phyloP scores from a whole-genome alignment of 352 stramenopile genomes.

The Globisporangium emineosum region DNA sequence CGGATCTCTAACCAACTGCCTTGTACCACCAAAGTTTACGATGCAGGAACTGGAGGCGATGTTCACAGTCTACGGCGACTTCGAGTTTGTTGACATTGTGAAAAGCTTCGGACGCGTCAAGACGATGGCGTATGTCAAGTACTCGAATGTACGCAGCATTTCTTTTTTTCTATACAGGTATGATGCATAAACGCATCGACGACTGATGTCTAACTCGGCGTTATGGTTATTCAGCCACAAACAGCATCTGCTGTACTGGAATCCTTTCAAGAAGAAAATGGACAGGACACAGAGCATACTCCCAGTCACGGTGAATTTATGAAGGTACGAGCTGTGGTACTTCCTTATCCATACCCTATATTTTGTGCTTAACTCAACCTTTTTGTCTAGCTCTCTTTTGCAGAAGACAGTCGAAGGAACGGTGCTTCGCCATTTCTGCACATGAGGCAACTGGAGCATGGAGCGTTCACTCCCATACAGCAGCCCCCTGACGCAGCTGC shows the following conservation, averaged over 20 bases:
- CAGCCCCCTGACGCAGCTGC: not conserved
- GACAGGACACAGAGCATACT: slow-evolving; percentile 24
- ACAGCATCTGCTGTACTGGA: slow-evolving; percentile 54
- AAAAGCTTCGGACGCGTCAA: slow-evolving; percentile 79
- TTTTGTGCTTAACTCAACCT: not conserved
- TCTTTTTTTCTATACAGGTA: not conserved
- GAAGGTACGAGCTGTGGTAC: slow-evolving; percentile 35
- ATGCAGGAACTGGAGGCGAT: slow-evolving; percentile 77
- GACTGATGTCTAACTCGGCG: not conserved
- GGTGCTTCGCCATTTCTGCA: slow-evolving; percentile 5
- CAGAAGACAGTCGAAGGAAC: slow-evolving; percentile 23
- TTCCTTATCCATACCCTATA: too few relatives aligned
- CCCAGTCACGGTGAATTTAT: slow-evolving; percentile 40
- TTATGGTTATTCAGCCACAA: slow-evolving; percentile 25
- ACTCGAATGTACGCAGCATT: slow-evolving; percentile 41
- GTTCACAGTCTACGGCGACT: slow-evolving; percentile 77
- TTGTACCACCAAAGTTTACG: slow-evolving; percentile 45
- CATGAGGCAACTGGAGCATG: slow-evolving; percentile 8
- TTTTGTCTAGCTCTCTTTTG: slow-evolving; percentile 40
- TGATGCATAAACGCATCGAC: not conserved
- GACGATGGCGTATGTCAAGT: slow-evolving; percentile 84
- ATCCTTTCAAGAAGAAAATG: slow-evolving; percentile 39
- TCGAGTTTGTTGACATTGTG: slow-evolving; percentile 62
- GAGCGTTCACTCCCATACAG: not conserved
- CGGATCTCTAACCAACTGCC: not conserved